Percentiles rank a stretch among this genome's conserved stretches.
phyloP scores from a whole-genome alignment of 352 stramenopile species.

The Globisporangium sylvaticum region DNA sequence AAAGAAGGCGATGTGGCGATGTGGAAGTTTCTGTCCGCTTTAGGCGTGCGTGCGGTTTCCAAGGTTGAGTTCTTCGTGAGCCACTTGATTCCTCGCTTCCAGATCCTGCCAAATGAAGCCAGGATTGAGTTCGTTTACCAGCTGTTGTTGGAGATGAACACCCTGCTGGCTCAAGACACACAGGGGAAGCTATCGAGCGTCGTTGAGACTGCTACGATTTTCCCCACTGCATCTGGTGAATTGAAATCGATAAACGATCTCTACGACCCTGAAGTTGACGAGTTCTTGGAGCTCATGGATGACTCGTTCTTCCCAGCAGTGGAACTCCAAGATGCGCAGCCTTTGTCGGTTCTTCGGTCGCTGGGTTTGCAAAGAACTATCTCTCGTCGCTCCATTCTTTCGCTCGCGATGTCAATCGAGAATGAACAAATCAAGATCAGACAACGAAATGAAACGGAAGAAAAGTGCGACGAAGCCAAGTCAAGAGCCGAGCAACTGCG shows the following conservation, averaged over 20 bases:
- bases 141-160: conserved; percentile 38
- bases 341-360: conserved; percentile 49
- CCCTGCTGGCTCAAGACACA: conserved; percentile 35
- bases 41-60: conserved; percentile 34
- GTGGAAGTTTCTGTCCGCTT: conserved; percentile 23
- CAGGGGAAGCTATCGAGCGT: conserved; percentile 37
- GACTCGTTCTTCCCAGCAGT: conserved; percentile 60
- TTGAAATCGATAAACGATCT: conserved; percentile 55
- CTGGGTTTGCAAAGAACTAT: conserved; percentile 66
- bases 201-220: conserved; percentile 51
- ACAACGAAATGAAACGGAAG: conserved; percentile 4
- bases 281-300: conserved; percentile 67
- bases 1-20: conserved; percentile 33
- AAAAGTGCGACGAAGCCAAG: conserved; percentile 9
- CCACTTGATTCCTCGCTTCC: conserved; percentile 48
- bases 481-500: conserved; percentile 26
- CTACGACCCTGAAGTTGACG: conserved; percentile 70
- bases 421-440: conserved; percentile 39
- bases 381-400: conserved; percentile 57
- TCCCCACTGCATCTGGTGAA: conserved; percentile 50
- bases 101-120: conserved; percentile 23
- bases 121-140: conserved; percentile 40
- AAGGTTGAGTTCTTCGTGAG: conserved; percentile 50
- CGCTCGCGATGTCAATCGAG: conserved; percentile 57
- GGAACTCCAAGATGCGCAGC: conserved; percentile 52